phyloP scores from a whole-genome alignment of 495 filamentous ascomycete genomes.

The Talaromyces borbonicus region DNA sequence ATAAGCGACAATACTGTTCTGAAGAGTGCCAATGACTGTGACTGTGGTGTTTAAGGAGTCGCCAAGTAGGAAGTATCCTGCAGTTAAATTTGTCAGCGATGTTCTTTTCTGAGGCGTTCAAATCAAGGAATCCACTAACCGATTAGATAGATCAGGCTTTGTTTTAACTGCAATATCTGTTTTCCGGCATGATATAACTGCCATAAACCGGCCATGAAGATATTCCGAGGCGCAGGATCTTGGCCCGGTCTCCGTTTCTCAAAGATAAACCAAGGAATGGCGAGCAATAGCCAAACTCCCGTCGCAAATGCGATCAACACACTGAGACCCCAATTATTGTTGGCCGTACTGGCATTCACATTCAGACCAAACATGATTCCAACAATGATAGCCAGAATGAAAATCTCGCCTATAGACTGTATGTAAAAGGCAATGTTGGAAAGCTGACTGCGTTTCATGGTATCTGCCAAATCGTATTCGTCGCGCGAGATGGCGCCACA shows the following conservation, averaged over 20 bases:
- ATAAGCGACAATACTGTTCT: conserved; percentile 52
- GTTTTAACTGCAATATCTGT: conserved; percentile 54
- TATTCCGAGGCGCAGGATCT: conserved; percentile 31
- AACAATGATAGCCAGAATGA: conserved; percentile 52
- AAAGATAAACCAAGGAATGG: conserved; percentile 44
- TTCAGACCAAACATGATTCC: conserved; percentile 52
- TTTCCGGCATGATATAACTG: conserved; percentile 46
- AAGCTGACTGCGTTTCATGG: conserved; percentile 49
- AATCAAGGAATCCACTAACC: no score
- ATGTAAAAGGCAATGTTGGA: conserved; percentile 54
- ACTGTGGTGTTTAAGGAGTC: conserved; percentile 43
- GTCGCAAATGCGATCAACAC: conserved; percentile 56
- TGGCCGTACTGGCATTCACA: conserved; percentile 44
- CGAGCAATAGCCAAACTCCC: conserved; percentile 43
- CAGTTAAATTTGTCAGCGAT: no score
- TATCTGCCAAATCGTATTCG: conserved; percentile 53
- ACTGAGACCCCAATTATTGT: conserved; percentile 57
- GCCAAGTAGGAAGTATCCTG: conserved; percentile 24
- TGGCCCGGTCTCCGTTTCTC: conserved; percentile 44
- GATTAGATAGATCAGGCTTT: conserved; percentile 53
- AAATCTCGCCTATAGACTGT: conserved; percentile 48
- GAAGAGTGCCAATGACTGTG: conserved; percentile 43
- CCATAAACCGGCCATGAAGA: conserved; percentile 47
- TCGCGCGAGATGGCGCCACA: conserved; percentile 43
- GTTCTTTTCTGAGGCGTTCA: no score